These are phyloP conservation scores for Diutina neorugosa DNA, from an alignment of 1,139 yeast genomes.

Conservation along the genomic window DNA sequence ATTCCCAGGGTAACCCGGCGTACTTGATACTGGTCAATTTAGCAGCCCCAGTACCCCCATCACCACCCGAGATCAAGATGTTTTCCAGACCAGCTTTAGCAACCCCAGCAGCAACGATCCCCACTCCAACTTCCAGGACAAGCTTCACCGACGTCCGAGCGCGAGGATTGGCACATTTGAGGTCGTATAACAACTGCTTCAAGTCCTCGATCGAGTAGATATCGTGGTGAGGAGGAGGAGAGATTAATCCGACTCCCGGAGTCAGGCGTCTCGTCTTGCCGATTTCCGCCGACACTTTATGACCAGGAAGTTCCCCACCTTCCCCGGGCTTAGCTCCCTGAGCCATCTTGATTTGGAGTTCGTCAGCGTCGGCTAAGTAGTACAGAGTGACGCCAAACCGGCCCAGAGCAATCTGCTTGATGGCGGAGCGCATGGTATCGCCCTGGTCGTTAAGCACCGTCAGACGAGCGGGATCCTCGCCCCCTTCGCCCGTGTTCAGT, in stretches of 20 bases:
- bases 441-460: constrained; percentile 60
- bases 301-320: constrained; percentile 98
- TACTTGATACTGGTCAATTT: constrained; percentile 94
- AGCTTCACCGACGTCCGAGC: constrained; percentile 94
- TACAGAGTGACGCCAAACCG: constrained; percentile 96
- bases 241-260: constrained; percentile 91
- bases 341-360: constrained; percentile 96
- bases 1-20: constrained; percentile 98
- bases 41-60: constrained; percentile 99
- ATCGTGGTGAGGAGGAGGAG: constrained; percentile 98
- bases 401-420: constrained; percentile 96
- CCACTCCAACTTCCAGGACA: constrained; percentile 97
- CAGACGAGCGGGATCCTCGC: constrained; percentile 93
- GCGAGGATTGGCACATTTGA: constrained; percentile 94
- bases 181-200: constrained; percentile 91
- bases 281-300: constrained; percentile 77
- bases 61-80: constrained; percentile 90
- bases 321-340: constrained; percentile 99
- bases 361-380: constrained; percentile 93
- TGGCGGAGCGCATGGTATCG: constrained; percentile 96
- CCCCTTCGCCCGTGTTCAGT: constrained; percentile 98
- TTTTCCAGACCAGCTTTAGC: constrained; percentile 98
- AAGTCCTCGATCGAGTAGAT: constrained; percentile 96
- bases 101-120: constrained; percentile 97
- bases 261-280: constrained; percentile 96